Conservation (phyloP, 305 asterid species). For the Stenogyne calaminthoides region DNA sequence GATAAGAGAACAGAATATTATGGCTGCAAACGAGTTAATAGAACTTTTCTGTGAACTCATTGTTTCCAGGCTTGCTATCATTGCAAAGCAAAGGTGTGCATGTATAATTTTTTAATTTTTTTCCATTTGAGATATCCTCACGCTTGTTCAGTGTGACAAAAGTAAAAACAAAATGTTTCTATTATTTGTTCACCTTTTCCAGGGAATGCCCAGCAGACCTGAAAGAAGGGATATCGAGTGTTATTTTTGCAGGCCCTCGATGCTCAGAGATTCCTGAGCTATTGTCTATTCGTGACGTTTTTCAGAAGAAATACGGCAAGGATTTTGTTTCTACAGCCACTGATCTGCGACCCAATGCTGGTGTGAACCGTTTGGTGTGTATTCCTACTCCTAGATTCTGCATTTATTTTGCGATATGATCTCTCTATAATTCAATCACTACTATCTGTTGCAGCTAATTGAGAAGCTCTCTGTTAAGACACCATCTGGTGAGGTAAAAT, state of each 20-base stretch:
- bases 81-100: constrained; percentile 76
- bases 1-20: constrained; percentile 84
- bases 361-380: constrained; percentile 83
- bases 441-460: constrained; percentile 62
- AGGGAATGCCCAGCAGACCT: constrained; percentile 97
- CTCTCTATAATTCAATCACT: not conserved
- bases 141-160: too few species aligned
- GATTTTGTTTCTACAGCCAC: constrained; percentile 96
- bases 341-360: constrained; percentile 92
- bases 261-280: constrained; percentile 95
- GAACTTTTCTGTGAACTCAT: constrained; percentile 94
- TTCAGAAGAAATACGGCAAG: constrained; percentile 85
- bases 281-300: constrained; percentile 64
- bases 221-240: constrained; percentile 92
- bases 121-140: not conserved
- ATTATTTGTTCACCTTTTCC: constrained; percentile 26
- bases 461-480: constrained; percentile 91
- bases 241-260: constrained; percentile 91
- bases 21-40: constrained; percentile 93
- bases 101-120: not conserved
- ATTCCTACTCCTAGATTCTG: not conserved
- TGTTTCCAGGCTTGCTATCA: constrained; percentile 78
- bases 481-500: constrained; percentile 80
- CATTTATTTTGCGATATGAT: not conserved
- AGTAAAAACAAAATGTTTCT: not conserved